Evolutionary conservation across 768 basidiomycete species (phyloP).

Genomic region (Podaxis sp.): DNA sequence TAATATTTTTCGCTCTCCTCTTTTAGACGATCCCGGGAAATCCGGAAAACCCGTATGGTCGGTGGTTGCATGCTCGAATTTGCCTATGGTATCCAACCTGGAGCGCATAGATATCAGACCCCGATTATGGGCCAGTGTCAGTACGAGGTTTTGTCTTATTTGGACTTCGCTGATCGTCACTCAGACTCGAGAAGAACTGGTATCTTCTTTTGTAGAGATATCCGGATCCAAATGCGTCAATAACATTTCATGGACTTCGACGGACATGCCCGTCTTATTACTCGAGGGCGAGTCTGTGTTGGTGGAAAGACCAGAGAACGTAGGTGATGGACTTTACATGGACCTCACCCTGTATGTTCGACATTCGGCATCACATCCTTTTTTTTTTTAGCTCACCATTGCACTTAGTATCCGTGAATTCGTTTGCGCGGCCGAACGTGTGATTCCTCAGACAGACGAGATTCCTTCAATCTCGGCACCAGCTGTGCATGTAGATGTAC

Average conservation of each 20-base stretch:
- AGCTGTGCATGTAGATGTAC: not conserved
- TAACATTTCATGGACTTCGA: conserved; percentile 2
- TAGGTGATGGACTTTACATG: not conserved
- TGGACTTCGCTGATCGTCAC: not conserved
- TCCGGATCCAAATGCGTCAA: conserved; percentile 10
- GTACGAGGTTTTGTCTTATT: not conserved
- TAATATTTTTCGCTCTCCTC: not conserved
- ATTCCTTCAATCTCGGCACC: not conserved
- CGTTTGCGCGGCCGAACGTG: not conserved
- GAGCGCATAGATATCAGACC: not conserved
- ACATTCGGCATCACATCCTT: not conserved
- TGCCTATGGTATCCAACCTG: not conserved
- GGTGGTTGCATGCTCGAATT: not conserved
- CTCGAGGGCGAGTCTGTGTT: not conserved
- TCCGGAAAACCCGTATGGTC: not conserved
- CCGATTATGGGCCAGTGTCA: conserved; percentile 2
- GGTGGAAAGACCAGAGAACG: not conserved
- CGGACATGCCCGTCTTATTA: conserved; percentile 8
- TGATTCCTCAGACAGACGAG: not conserved
- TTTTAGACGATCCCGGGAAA: not conserved
- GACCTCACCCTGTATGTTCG: conserved; percentile 2
- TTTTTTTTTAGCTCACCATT: not conserved
- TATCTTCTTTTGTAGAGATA: conserved; percentile 3
- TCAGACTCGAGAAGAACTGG: conserved; percentile 2
- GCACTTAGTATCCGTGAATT: not conserved